phyloP scores from a whole-genome alignment of 176 grass and related monocot genomes.

The Lolium multiflorum region DNA sequence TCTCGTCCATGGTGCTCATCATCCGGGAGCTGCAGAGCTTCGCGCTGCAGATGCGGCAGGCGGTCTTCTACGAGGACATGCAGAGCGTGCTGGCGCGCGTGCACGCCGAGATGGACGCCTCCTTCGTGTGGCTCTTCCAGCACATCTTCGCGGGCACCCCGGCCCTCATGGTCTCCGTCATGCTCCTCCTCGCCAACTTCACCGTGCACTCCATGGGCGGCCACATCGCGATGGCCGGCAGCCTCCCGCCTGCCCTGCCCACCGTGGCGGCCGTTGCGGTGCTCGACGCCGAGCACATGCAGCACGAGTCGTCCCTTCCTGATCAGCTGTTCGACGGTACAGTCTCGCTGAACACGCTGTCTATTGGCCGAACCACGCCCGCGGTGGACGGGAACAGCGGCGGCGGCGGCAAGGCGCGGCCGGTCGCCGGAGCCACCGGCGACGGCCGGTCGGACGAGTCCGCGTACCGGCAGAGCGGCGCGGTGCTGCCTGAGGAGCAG shows the following conservation, averaged over 20 bases:
- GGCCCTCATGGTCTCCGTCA: constrained; percentile 89
- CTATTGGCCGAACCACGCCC: constrained; percentile 44
- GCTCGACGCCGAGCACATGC: constrained; percentile 44
- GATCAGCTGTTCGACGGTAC: constrained; percentile 48
- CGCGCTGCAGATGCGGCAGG: constrained; percentile 74
- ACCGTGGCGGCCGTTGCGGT: constrained; percentile 37
- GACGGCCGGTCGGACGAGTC: constrained; percentile 66
- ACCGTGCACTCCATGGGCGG: constrained; percentile 88
- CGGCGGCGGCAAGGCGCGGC: constrained; percentile 74
- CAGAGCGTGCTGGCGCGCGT: constrained; percentile 63
- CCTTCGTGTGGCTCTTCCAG: constrained; percentile 99
- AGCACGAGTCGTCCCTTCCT: background rate
- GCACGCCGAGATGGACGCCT: constrained; percentile 83
- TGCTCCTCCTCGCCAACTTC: constrained; percentile 98
- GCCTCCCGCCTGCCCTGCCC: constrained; percentile 36
- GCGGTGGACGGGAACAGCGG: constrained; percentile 67
- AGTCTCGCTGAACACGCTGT: constrained; percentile 49
- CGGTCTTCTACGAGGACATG: constrained; percentile 70
- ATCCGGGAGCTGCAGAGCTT: constrained; percentile 95
- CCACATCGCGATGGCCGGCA: constrained; percentile 41
- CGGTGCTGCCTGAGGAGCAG: constrained; percentile 46
- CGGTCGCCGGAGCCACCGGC: constrained; percentile 69
- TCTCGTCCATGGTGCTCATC: constrained; percentile 98
- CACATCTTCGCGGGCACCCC: constrained; percentile 91
- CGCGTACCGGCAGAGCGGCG: constrained; percentile 33